Evolutionary conservation across 805 yeast genomes (phyloP), one percentile per base, ranked within the genome.

Genomic region (Hanseniaspora valbyensis): DNA sequence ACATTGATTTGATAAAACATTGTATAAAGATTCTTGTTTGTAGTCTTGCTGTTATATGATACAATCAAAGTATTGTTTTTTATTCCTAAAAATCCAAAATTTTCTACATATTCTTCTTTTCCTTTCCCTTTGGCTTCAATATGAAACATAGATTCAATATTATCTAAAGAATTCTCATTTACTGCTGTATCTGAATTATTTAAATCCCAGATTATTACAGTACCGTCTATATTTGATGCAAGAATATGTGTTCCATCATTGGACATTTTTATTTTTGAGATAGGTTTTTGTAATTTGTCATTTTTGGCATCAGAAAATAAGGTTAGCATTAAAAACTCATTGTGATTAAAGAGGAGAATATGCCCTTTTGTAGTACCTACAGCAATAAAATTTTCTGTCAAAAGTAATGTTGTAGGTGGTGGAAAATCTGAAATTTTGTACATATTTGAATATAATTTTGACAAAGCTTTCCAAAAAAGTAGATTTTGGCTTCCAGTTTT

Each of bases 281-380:
- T 77, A 0, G 71, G 56, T 0, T 81, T 79, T 32, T 69, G 61
- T 13, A 61, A 25, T 25, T 53, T 44, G 29, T 53, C 46, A 16
- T 46, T 42, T 14, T 55, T 54, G 6, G 65, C 64, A 1, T 58
- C 48, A 8, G 36, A 4, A 24, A 29, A 30, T 25, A 65, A 50
- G 7, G 72, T 69, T 39, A 66, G 65, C 13, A 72, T 66, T 3
- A 83, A 59, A 28, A 67, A 69, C 61, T 89, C 95, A 40, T 73
- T 73, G 54, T 79, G 81, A 57, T 80, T 82, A 62, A 85, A 88
- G 4, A 83, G 69, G 4, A 84, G 62, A 0, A 86, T 67, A 33
- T 62, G 66, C 1, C 95, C 95, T 45, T 73, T 74, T 0, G 73
- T 58, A 0, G 96, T 88, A 2, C 95, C 96, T 7, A 88, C 57